Conservation (phyloP, 1,284 basidiomycete species). For the Pterulicium gracile region DNA sequence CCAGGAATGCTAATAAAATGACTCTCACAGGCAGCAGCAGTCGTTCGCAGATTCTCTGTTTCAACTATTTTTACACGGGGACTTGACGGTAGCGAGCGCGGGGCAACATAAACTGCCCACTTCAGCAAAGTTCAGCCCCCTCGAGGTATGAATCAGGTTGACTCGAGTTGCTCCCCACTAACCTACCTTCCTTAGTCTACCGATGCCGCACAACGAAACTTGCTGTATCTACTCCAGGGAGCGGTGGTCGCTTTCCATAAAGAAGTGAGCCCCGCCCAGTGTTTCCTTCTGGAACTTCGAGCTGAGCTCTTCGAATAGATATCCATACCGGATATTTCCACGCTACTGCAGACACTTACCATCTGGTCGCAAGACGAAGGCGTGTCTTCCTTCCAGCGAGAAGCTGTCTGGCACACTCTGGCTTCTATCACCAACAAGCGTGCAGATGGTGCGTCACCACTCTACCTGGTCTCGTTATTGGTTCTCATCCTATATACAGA, state of each 20-base stretch:
- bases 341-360: conserved; percentile 43
- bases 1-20: neutral
- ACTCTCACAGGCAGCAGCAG: conserved; percentile 39
- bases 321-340: conserved; percentile 33
- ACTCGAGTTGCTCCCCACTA: conserved; percentile 24
- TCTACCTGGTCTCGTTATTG: neutral
- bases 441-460: conserved; percentile 35
- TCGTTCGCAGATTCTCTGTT: conserved; percentile 42
- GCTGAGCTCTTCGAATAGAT: conserved; percentile 31
- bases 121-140: conserved; percentile 29
- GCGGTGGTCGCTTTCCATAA: conserved; percentile 45
- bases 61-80: conserved; percentile 49
- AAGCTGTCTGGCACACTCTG: conserved; percentile 50
- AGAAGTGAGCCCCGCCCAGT: conserved; percentile 37
- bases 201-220: conserved; percentile 4
- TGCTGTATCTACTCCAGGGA: neutral
- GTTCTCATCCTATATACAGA: conserved; percentile 22
- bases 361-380: conserved; percentile 45
- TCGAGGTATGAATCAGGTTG: conserved; percentile 16
- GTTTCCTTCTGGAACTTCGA: neutral
- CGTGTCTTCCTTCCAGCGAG: conserved; percentile 45
- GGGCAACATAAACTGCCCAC: conserved; percentile 37
- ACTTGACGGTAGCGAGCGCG: conserved; percentile 41
- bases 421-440: conserved; percentile 72
- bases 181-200: conserved; percentile 50